Evolutionary conservation across 1,284 basidiomycete species (phyloP).

Genomic region (Papiliotrema nemorosa): DNA sequence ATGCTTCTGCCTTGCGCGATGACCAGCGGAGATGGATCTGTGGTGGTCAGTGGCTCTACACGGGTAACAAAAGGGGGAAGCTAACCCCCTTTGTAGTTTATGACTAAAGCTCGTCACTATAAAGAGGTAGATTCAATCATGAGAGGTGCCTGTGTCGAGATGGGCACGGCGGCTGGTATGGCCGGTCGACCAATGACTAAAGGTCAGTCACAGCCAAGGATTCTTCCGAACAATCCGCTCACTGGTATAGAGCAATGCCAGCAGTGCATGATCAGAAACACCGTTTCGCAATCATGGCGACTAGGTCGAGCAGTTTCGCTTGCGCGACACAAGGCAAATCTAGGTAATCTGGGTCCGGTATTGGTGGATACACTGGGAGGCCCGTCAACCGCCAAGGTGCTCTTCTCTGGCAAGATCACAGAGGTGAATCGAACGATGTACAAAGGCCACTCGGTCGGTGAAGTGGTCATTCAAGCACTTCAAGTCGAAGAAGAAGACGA

Average conservation of each 20-base stretch:
- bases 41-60: constrained; percentile 10
- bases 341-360: constrained; percentile 27
- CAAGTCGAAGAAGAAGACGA: constrained; percentile 55
- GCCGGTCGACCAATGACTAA: constrained; percentile 21
- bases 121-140: constrained; percentile 22
- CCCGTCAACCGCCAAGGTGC: constrained; percentile 54
- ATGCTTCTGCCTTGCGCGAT: constrained; percentile 25
- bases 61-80: background rate
- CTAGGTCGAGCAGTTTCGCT: constrained; percentile 55
- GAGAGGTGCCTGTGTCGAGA: constrained; percentile 30
- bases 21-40: constrained; percentile 26
- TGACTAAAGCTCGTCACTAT: constrained; percentile 26
- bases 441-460: constrained; percentile 56
- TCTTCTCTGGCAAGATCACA: constrained; percentile 58
- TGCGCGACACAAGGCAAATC: constrained; percentile 49
- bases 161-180: constrained; percentile 32
- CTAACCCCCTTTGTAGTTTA: constrained; percentile 8
- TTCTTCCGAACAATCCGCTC: too few species aligned
- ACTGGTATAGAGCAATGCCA: too few species aligned
- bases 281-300: constrained; percentile 57
- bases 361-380: constrained; percentile 56
- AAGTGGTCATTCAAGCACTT: constrained; percentile 54
- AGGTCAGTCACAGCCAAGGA: too few species aligned
- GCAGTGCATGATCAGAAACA: constrained; percentile 46
- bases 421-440: constrained; percentile 54